A percentile compares a stretch with the other conserved stretches of the same genome.
phyloP scores from a whole-genome alignment of 495 filamentous ascomycete species.

The Podospora tetraspora region DNA sequence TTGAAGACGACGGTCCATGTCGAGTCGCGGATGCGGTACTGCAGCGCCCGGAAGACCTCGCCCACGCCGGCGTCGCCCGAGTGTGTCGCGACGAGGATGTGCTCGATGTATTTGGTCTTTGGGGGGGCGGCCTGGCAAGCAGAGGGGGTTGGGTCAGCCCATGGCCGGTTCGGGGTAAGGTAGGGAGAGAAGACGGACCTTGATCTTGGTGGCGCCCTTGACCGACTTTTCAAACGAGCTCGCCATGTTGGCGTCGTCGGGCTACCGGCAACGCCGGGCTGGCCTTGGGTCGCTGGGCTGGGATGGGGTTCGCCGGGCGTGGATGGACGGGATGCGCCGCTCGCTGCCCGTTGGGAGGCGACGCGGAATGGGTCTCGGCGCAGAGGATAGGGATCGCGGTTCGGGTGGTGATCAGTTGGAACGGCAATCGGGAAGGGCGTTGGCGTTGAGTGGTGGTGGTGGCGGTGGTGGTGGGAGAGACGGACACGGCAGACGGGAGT shows the following conservation, averaged over 20 bases:
- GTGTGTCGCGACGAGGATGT: slow-evolving; percentile 93
- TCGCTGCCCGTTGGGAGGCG: not conserved
- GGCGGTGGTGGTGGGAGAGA: not conserved
- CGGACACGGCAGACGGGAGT: not conserved
- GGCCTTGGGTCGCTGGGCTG: not conserved
- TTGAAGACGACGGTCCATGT: slow-evolving; percentile 99
- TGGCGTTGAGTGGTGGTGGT: not conserved
- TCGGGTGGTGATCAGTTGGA: not conserved
- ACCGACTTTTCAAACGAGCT: slow-evolving; percentile 88
- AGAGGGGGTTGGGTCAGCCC: slow-evolving; percentile 13
- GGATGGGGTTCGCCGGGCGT: not conserved
- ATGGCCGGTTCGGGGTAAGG: not conserved
- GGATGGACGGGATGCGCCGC: not conserved
- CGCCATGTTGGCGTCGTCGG: slow-evolving; percentile 48
- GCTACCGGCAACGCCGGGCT: slow-evolving; percentile 5
- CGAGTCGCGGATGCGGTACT: slow-evolving; percentile 82
- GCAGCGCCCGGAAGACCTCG: slow-evolving; percentile 89
- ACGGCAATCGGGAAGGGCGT: not conserved
- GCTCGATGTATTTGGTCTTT: slow-evolving; percentile 99
- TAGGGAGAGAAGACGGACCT: slow-evolving; percentile 51
- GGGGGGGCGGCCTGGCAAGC: slow-evolving; percentile 76
- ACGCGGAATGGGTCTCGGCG: not conserved
- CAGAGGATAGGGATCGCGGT: not conserved
- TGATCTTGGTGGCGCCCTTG: slow-evolving; percentile 90
- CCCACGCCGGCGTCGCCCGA: slow-evolving; percentile 91